Evolutionary conservation across 192 early-diverging fungal genomes (phyloP), one percentile per base, ranked within the genome.

Genomic region (Umbelopsis sp.): DNA sequence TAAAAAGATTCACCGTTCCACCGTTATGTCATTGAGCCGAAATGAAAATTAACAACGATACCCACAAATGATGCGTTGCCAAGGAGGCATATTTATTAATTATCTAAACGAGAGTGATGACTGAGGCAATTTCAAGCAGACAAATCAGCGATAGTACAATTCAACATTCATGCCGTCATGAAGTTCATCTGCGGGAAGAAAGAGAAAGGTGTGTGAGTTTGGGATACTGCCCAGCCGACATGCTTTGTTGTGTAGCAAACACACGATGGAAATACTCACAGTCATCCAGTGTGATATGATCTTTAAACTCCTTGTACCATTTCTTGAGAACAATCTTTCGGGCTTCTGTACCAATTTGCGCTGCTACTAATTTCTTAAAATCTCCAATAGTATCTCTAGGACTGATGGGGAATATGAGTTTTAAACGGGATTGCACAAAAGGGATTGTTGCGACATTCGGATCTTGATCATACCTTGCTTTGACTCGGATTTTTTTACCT

Each of bases 281-380:
- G 74, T 96, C 94, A 25, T 91, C 90, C 77, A 97, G 80, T 0
- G 95, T 93, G 73, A 95, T 94, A 71, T 95, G 91, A 73, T 97
- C 94, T 81, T 95, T 94, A 78, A 80, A 96, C 12, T 90, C 81
- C 21, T 82, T 92, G 70, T 93, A 93, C 91, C 94, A 92, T 76
- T 96, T 95, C 80, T 96, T 96, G 49, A 97, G 79, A 4, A 94
- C 86, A 77, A 97, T 95, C 80, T 95, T 96, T 45, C 90, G 86
- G 38, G 93, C 81, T 56, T 92, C 90, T 2, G 96, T 97, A 77
- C 96, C 96, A 10, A 89, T 94, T 81, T 94, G 94, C 12, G 93
- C 94, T 8, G 94, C 91, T 59, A 95, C 91, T 16, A 95, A 70
- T 70, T 91, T 89, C 72, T 97, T 97, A 26, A 97, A 83, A 76